Percentiles rank a stretch among this genome's conserved stretches.
Evolutionary conservation across 2,329 filamentous ascomycete genomes (phyloP).

Genomic region (Aspergillus jensenii): DNA sequence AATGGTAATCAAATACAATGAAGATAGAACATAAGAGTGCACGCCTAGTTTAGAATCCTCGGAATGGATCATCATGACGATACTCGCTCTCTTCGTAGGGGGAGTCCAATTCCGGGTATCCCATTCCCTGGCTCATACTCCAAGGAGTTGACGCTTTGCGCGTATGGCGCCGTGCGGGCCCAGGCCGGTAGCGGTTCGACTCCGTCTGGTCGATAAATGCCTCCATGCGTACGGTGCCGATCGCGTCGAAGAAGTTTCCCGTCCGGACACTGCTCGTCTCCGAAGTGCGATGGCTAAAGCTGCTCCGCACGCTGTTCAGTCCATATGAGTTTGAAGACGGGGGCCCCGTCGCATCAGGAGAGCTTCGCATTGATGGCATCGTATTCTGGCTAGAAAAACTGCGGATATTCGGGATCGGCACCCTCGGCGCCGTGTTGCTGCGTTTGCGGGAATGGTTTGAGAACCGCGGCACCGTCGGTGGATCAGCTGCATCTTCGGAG

Average conservation of each 20-base stretch:
- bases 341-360: conserved; percentile 58
- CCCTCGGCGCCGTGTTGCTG: conserved; percentile 80
- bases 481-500: conserved; percentile 47
- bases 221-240: conserved; percentile 94
- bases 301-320: conserved; percentile 38
- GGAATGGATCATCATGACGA: conserved; percentile 47
- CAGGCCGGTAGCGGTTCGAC: conserved; percentile 26
- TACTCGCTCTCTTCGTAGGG: conserved; percentile 37
- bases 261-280: conserved; percentile 51
- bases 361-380: conserved; percentile 44
- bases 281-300: conserved; percentile 53
- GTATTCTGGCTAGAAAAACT: conserved; percentile 64
- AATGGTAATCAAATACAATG: not conserved
- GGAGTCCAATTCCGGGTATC: conserved; percentile 32
- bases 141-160: conserved; percentile 35
- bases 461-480: conserved; percentile 55
- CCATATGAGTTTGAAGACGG: conserved; percentile 27
- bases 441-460: conserved; percentile 75
- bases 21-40: not conserved
- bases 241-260: conserved; percentile 75
- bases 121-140: conserved; percentile 26
- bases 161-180: conserved; percentile 20
- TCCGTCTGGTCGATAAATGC: conserved; percentile 73
- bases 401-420: conserved; percentile 68
- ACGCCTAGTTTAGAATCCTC: conserved; percentile 38